phyloP scores from a whole-genome alignment of 768 basidiomycete genomes.

The Naganishia kalamii region DNA sequence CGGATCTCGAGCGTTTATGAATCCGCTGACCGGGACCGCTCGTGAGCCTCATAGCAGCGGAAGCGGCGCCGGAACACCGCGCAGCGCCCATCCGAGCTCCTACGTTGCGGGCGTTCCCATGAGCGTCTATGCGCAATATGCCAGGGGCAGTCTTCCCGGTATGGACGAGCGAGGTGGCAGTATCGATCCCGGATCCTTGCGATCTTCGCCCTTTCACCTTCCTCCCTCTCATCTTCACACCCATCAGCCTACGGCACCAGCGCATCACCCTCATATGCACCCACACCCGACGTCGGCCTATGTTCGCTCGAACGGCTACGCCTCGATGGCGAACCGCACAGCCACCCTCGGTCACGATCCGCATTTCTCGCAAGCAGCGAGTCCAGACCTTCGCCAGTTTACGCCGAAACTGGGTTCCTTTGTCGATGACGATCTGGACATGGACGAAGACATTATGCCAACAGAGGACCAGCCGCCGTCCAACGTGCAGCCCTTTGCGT shows the following conservation, averaged over 20 bases:
- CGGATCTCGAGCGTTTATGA: constrained; percentile 7
- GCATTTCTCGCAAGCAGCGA: background rate
- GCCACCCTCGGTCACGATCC: background rate
- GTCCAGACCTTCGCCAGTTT: background rate
- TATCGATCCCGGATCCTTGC: constrained; percentile 3
- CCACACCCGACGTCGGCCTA: background rate
- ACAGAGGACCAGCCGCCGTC: background rate
- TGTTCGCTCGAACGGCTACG: background rate
- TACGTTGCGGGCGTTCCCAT: background rate
- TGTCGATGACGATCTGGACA: background rate
- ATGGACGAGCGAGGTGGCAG: constrained; percentile 5
- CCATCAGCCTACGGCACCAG: background rate
- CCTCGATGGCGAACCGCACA: background rate
- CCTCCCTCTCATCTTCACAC: background rate
- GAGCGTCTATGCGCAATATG: constrained; percentile 1
- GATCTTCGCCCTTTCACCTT: constrained; percentile 3
- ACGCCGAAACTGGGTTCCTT: background rate
- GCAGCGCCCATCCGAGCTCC: background rate
- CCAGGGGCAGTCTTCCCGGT: background rate
- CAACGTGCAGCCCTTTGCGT: background rate
- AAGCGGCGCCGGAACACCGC: background rate
- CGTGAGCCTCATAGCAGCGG: constrained; percentile 12
- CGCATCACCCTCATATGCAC: background rate
- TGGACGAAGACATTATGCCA: background rate
- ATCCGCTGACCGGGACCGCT: constrained; percentile 8